A percentile compares a stretch with the other conserved stretches of the same genome.
Conservation (phyloP, 73 alveolate species). For the Paramecium octaurelia region DNA sequence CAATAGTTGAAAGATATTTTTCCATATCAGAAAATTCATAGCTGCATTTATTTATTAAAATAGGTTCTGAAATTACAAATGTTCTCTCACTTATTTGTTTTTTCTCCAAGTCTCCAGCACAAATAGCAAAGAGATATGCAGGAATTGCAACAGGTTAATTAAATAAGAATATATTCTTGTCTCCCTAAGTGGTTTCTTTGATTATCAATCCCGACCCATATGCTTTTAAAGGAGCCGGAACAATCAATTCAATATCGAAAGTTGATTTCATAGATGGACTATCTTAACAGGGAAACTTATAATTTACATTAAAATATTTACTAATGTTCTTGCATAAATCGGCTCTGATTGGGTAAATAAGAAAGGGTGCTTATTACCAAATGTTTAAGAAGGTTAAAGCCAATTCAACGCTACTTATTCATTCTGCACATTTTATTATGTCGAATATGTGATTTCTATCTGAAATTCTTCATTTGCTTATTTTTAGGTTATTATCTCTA, state of each 20-base stretch:
- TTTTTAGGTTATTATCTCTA: neutral
- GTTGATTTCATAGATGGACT: slow-evolving; percentile 95
- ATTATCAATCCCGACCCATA: slow-evolving; percentile 69
- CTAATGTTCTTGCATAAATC: slow-evolving; percentile 86
- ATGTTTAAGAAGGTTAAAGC: slow-evolving; percentile 37
- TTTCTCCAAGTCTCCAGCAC: slow-evolving; percentile 82
- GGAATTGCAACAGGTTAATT: slow-evolving; percentile 84
- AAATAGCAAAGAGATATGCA: slow-evolving; percentile 89
- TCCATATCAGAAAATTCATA: slow-evolving; percentile 87
- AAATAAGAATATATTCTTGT: slow-evolving; percentile 57
- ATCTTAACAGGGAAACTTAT: slow-evolving; percentile 93
- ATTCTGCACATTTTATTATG: neutral
- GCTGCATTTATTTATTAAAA: slow-evolving; percentile 64
- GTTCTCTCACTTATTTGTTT: slow-evolving; percentile 72
- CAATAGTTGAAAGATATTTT: slow-evolving; percentile 77
- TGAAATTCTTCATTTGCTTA: neutral
- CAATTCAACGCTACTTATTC: slow-evolving; percentile 54
- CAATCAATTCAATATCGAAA: slow-evolving; percentile 65
- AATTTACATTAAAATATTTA: neutral
- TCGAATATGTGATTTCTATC: neutral
- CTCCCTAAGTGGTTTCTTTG: neutral
- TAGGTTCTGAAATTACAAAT: slow-evolving; percentile 88
- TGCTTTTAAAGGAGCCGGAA: slow-evolving; percentile 64
- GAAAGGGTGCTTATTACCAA: slow-evolving; percentile 72
- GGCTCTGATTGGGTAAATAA: slow-evolving; percentile 95